These are phyloP conservation scores for Suillus ampliporus DNA, from an alignment of 768 basidiomycete genomes.

Conservation along the genomic window DNA sequence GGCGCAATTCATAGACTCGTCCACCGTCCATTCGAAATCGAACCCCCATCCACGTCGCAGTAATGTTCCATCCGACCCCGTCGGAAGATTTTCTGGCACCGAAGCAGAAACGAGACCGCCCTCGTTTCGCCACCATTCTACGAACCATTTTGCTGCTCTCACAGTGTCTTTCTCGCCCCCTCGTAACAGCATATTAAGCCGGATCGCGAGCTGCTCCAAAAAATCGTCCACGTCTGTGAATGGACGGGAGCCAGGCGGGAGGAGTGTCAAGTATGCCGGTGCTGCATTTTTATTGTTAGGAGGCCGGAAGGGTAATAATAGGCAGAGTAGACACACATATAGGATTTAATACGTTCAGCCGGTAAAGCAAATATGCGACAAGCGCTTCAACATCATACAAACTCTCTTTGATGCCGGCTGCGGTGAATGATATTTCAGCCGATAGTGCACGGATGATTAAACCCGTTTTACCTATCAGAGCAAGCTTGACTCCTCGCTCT, in stretches of 20 bases:
- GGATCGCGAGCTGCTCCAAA: conserved; percentile 66
- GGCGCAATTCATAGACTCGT: conserved; percentile 18
- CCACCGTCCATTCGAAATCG: conserved; percentile 73
- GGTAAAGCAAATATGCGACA: conserved; percentile 85
- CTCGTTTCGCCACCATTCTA: conserved; percentile 87
- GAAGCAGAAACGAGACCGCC: conserved; percentile 63
- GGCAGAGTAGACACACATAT: conserved; percentile 52
- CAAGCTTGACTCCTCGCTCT: conserved; percentile 92
- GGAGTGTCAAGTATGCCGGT: conserved; percentile 71
- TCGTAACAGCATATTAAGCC: conserved; percentile 83
- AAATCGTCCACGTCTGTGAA: conserved; percentile 69
- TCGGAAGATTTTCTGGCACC: conserved; percentile 35
- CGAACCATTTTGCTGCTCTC: conserved; percentile 80
- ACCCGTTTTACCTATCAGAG: conserved; percentile 74
- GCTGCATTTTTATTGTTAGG: conserved; percentile 44
- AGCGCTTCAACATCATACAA: conserved; percentile 86
- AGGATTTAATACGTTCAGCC: conserved; percentile 80
- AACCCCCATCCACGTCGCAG: conserved; percentile 80
- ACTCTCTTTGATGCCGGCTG: conserved; percentile 94
- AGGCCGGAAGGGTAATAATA: conserved; percentile 18
- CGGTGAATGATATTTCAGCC: conserved; percentile 18
- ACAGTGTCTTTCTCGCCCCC: conserved; percentile 75
- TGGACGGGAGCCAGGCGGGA: conserved; percentile 59
- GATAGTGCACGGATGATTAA: conserved; percentile 8
- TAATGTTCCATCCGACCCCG: conserved; percentile 2